These are phyloP conservation scores for Phytomonas francai DNA, from an alignment of 208 protist genomes.

Conservation along the genomic window DNA sequence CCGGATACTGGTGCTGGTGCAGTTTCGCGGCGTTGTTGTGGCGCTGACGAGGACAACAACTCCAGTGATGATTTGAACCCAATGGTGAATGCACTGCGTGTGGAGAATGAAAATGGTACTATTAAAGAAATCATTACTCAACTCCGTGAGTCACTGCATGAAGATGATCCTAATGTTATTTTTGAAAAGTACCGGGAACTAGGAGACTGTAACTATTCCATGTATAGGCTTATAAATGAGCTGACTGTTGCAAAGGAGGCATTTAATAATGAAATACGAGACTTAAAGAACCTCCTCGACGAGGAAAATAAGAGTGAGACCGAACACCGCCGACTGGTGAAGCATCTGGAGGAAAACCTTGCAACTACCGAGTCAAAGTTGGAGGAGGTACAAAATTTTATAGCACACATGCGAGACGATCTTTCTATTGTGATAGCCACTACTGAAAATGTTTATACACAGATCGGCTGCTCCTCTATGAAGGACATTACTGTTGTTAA, in stretches of 20 bases:
- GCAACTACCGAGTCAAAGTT: slow-evolving; percentile 76
- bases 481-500: slow-evolving; percentile 12
- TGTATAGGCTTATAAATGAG: slow-evolving; percentile 96
- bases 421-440: slow-evolving; percentile 51
- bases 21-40: slow-evolving; percentile 7
- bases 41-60: slow-evolving; percentile 10
- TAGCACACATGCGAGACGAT: slow-evolving; percentile 41
- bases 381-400: slow-evolving; percentile 47
- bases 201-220: slow-evolving; percentile 93
- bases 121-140: slow-evolving; percentile 80
- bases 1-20: slow-evolving; percentile 11
- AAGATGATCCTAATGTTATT: slow-evolving; percentile 83
- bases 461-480: slow-evolving; percentile 53
- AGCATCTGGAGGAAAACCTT: slow-evolving; percentile 85
- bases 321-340: slow-evolving; percentile 72
- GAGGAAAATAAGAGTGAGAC: slow-evolving; percentile 77
- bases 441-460: slow-evolving; percentile 72
- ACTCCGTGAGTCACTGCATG: slow-evolving; percentile 65
- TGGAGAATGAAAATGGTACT: slow-evolving; percentile 38
- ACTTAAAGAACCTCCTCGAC: slow-evolving; percentile 66
- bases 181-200: slow-evolving; percentile 77
- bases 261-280: slow-evolving; percentile 81
- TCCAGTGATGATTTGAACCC: slow-evolving; percentile 24
- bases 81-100: slow-evolving; percentile 22
- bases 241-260: slow-evolving; percentile 87